Percentiles rank a stretch among this genome's conserved stretches.
Conservation (phyloP, 345 rosid genomes). For the Dipteronia dyeriana region DNA sequence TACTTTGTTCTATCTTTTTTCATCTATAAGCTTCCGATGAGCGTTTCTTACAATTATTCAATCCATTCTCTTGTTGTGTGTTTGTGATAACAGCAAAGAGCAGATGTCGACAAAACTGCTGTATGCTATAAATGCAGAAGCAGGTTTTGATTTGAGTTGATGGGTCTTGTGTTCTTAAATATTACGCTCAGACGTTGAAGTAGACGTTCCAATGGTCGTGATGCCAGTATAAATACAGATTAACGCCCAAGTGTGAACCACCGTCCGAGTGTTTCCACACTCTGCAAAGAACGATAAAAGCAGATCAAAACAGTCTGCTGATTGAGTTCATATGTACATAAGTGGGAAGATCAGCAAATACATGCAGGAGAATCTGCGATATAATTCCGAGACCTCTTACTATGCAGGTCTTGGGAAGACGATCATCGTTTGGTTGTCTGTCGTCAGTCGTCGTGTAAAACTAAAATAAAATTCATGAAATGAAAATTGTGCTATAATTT, state of each 20-base stretch:
- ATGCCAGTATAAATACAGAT: neutral
- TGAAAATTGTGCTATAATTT: neutral
- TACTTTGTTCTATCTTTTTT: neutral
- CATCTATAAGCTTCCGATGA: neutral
- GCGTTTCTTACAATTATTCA: neutral
- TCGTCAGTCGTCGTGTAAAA: neutral
- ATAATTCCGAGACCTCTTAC: neutral
- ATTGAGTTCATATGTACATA: conserved; percentile 21
- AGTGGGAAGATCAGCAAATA: neutral
- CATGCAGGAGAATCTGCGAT: neutral
- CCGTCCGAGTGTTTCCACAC: neutral
- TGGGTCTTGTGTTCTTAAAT: conserved; percentile 9
- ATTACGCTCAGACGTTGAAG: neutral
- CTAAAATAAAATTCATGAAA: neutral
- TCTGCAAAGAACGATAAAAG: neutral
- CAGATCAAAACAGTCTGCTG: conserved; percentile 9
- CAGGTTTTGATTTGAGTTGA: conserved; percentile 98
- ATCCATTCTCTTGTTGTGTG: neutral
- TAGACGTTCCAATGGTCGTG: neutral
- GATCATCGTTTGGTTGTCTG: neutral
- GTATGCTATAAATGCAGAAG: conserved; percentile 93
- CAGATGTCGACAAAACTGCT: conserved; percentile 80
- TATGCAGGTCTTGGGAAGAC: conserved; percentile 1
- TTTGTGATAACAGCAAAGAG: conserved; percentile 75
- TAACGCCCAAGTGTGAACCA: neutral